Percentiles rank a stretch among this genome's conserved stretches.
Evolutionary conservation across 805 yeast species (phyloP).

Genomic region (Ogataea ganodermae): DNA sequence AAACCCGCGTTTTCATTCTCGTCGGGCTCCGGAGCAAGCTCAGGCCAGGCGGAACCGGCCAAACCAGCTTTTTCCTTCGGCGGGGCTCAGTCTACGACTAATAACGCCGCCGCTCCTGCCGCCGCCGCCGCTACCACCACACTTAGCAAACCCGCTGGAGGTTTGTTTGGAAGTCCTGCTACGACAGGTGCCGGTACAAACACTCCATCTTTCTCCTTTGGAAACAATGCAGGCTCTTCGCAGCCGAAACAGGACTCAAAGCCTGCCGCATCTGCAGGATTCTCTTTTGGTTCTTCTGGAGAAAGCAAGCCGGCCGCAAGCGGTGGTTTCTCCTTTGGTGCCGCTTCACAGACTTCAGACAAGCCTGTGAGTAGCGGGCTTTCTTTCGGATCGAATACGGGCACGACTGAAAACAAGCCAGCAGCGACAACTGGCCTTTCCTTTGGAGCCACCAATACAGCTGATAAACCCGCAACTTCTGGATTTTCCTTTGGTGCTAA

Average conservation of each 20-base stretch:
- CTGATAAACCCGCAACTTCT: conserved; percentile 11
- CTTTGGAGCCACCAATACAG: conserved; percentile 12
- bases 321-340: conserved; percentile 19
- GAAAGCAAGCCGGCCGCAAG: conserved; percentile 5
- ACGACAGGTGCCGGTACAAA: conserved; percentile 3
- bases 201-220: conserved; percentile 2
- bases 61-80: conserved; percentile 9
- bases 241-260: conserved; percentile 6
- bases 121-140: not conserved
- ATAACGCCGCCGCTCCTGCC: not conserved
- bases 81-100: not conserved
- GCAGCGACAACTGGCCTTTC: conserved; percentile 7
- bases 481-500: conserved; percentile 22
- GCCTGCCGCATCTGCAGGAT: conserved; percentile 1
- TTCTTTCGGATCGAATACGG: not conserved
- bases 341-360: conserved; percentile 5
- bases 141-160: not conserved
- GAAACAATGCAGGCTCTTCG: not conserved
- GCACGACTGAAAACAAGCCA: not conserved
- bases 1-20: conserved; percentile 15
- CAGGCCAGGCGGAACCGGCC: not conserved
- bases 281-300: not conserved
- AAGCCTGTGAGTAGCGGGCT: not conserved
- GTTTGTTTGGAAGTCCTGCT: not conserved
- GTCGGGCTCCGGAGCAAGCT: conserved; percentile 3